phyloP scores from a whole-genome alignment of 305 asterid genomes.

The Lippia alba region DNA sequence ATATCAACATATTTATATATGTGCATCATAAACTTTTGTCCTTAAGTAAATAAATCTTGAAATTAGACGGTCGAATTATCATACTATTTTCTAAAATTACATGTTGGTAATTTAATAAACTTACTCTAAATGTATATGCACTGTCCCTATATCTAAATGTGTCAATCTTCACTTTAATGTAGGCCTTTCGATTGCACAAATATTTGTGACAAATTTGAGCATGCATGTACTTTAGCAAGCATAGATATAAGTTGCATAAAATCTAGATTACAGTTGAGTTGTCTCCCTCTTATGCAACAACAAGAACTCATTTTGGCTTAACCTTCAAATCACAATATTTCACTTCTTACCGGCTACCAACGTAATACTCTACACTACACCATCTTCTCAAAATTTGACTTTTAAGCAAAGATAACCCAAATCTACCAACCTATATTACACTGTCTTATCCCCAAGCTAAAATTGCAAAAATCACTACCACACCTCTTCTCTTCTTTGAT shows the following conservation, averaged over 20 bases:
- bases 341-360: constrained; percentile 28
- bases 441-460: background rate
- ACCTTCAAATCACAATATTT: constrained; percentile 61
- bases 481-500: constrained; percentile 16
- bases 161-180: too few relatives aligned
- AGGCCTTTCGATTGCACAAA: too few relatives aligned
- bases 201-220: background rate
- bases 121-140: too few relatives aligned
- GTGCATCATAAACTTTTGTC: too few relatives aligned
- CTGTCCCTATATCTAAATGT: too few relatives aligned
- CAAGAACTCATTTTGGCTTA: constrained; percentile 47
- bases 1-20: too few relatives aligned
- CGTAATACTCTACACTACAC: background rate
- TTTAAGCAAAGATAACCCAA: constrained; percentile 67
- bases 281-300: constrained; percentile 58
- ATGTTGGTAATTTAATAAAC: too few relatives aligned
- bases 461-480: constrained; percentile 6
- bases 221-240: background rate
- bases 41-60: too few relatives aligned
- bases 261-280: constrained; percentile 47
- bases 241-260: background rate
- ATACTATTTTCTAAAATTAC: too few relatives aligned
- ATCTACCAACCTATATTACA: constrained; percentile 32
- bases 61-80: too few relatives aligned
- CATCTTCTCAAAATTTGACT: constrained; percentile 43